Evolutionary conservation across 768 basidiomycete genomes (phyloP).

Genomic region (Cystobasidium tubakii): DNA sequence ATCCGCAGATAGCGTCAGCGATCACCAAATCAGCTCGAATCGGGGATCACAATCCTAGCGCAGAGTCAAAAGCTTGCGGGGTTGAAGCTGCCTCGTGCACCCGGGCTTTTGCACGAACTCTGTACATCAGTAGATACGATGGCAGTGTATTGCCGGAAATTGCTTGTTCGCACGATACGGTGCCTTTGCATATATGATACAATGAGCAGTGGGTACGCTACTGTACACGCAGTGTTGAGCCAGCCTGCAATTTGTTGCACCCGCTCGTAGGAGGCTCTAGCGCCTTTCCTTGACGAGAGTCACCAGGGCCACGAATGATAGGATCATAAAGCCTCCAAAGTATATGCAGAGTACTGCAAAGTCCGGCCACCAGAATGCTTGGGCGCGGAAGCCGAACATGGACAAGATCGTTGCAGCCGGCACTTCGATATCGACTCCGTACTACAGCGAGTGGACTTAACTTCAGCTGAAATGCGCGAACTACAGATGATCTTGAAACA

Average conservation of each 20-base stretch:
- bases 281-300: constrained; percentile 42
- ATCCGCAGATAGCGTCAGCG: not conserved
- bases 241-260: too few species aligned
- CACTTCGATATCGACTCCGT: constrained; percentile 92
- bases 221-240: not conserved
- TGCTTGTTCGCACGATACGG: too few species aligned
- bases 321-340: constrained; percentile 69
- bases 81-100: too few species aligned
- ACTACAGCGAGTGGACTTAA: constrained; percentile 61
- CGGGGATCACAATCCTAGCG: not conserved
- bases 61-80: not conserved
- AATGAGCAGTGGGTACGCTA: too few species aligned
- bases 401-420: constrained; percentile 93
- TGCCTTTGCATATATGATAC: not conserved
- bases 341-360: constrained; percentile 76
- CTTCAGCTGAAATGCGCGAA: too few species aligned
- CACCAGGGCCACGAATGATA: constrained; percentile 41
- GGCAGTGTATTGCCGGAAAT: too few species aligned
- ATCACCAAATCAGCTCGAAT: not conserved
- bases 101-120: too few species aligned
- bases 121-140: too few species aligned
- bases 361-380: constrained; percentile 99
- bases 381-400: constrained; percentile 71
- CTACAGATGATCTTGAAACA: too few species aligned
- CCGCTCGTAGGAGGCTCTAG: too few species aligned